Base-by-base conservation (phyloP, 106 monocot species). In the Dactylorhiza incarnata region DNA sequence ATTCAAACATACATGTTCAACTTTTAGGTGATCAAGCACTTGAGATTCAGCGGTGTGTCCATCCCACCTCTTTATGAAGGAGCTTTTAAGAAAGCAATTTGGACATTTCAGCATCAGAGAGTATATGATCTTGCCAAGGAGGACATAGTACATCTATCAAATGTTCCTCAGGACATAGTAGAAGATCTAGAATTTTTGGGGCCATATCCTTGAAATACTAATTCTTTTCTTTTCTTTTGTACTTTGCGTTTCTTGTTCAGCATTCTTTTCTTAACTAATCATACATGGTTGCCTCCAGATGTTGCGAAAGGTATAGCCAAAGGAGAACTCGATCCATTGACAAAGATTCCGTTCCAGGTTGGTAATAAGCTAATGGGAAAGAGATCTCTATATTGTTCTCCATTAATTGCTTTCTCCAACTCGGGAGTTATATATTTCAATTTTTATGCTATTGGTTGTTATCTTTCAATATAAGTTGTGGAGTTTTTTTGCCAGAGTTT, bases 311-410 rank as follows among this genome's bases (percentile, higher is more conserved):
- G 86, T 29, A 94, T 97, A 84, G 94, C 97, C 75, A 74, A 80
- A 88, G 97, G 97, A 7, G 76, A 89, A 22, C 66, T 94, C 78
- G 94, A 97, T 91, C 97, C 97, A 19, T 77, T 97, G 48, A 94
- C 97, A 17, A 94, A 94, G 79, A 77, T 78, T 43, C 89, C 89
- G 70, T 97, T 97, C 68, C 77, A 94, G 94, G 97, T 97, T 82
- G 44, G 50, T 49, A 44, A 22, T 72, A 20, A 47, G 49, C 6
- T 23, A 7, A 7, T 69, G 45, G 45, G 15, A 43, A 45, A 69
- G 44, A 12, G 14, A n/a, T 69, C 7, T 69, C 16, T n/a, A 45
- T 45, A 69, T 69, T 24, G 24, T 69, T 65, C 24, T 69, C 45
- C 17, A 49, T 72, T 22, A 49, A 10, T 48, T 9, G 22, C 22